These are phyloP conservation scores for Alternaria gaisen DNA, from an alignment of 2,329 filamentous ascomycete species.

Conservation along the genomic window DNA sequence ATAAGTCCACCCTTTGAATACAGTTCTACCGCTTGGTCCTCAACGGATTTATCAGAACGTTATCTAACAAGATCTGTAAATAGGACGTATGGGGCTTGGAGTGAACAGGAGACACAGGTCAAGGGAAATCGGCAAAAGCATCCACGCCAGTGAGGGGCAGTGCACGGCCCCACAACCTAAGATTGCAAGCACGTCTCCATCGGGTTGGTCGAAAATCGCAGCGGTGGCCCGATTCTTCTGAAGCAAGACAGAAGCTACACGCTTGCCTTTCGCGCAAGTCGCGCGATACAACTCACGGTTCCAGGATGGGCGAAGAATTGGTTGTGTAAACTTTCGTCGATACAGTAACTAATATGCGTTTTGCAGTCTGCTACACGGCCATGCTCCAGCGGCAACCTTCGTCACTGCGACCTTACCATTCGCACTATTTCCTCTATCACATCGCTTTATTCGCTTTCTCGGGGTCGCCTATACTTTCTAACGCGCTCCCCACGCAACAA, in stretches of 20 bases:
- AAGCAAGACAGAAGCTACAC: background rate
- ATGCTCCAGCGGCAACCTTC: background rate
- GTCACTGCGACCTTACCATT: background rate
- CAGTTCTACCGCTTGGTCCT: no score
- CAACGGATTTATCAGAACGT: no score
- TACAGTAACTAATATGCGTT: background rate
- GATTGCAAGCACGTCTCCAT: background rate
- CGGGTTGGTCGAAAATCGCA: background rate
- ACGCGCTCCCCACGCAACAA: background rate
- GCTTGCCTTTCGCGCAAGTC: background rate
- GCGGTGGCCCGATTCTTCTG: background rate
- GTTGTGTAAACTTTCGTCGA: background rate
- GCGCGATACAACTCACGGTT: no score
- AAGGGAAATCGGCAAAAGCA: no score
- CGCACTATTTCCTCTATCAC: background rate
- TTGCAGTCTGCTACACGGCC: background rate
- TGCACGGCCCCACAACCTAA: no score
- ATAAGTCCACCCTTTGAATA: no score
- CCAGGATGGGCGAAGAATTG: background rate
- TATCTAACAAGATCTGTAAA: no score
- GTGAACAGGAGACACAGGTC: no score
- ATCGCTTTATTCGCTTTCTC: background rate
- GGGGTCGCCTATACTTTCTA: background rate
- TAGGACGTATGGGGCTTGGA: no score
- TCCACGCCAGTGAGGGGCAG: no score